These are phyloP conservation scores for Calonectria pseudoturangicola DNA, from an alignment of 2,329 filamentous ascomycete genomes.

Conservation along the genomic window DNA sequence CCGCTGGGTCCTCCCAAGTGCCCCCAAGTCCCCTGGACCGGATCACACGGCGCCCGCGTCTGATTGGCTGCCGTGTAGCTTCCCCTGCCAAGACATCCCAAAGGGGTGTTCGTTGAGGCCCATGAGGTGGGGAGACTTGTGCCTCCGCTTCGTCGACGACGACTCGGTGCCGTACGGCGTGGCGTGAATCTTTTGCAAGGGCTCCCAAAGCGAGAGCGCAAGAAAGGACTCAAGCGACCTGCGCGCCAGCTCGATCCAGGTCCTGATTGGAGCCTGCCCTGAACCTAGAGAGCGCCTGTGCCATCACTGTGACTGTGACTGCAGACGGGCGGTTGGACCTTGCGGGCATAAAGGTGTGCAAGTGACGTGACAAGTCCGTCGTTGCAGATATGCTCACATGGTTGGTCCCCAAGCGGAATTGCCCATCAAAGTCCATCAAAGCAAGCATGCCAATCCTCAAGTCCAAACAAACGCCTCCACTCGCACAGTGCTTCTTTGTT, in stretches of 20 bases:
- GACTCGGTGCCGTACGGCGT: constrained; percentile 30
- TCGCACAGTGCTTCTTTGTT: constrained; percentile 14
- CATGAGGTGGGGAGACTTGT: constrained; percentile 33
- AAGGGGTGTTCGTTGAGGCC: constrained; percentile 23
- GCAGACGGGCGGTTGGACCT: constrained; percentile 21
- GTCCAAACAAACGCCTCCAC: constrained; percentile 17
- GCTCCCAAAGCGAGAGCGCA: constrained; percentile 6
- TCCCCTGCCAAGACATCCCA: constrained; percentile 51
- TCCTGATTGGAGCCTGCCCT: constrained; percentile 20
- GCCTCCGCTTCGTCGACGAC: constrained; percentile 36
- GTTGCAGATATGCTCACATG: constrained; percentile 19
- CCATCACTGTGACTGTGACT: constrained; percentile 13
- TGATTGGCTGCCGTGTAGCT: constrained; percentile 46
- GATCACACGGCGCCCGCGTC: constrained; percentile 41
- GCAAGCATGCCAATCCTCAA: constrained; percentile 19
- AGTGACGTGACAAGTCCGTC: constrained; percentile 22
- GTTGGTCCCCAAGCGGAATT: constrained; percentile 28
- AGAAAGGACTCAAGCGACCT: neutral
- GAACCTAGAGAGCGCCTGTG: neutral
- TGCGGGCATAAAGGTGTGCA: constrained; percentile 7
- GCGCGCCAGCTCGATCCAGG: neutral
- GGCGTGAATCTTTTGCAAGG: constrained; percentile 23
- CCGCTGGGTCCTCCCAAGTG: constrained; percentile 2
- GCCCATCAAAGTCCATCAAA: constrained; percentile 15
- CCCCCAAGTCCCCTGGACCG: constrained; percentile 7